Percentiles rank a stretch among this genome's conserved stretches.
Conservation (phyloP, 2,329 filamentous ascomycete genomes). For the Sphaerulina musiva region DNA sequence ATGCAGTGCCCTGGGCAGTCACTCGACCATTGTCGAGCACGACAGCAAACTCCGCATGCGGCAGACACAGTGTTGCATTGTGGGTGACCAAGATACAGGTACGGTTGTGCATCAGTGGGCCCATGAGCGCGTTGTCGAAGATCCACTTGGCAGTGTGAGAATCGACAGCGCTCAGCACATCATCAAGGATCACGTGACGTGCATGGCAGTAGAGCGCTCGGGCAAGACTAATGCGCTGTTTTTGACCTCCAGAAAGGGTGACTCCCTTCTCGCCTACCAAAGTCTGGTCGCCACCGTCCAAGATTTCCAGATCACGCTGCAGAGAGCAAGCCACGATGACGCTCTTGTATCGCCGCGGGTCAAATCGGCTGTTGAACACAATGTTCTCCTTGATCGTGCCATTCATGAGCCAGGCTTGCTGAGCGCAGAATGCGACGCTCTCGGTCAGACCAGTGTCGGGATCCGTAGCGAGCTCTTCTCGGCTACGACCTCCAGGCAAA, state of each 20-base stretch:
- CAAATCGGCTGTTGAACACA: conserved; percentile 72
- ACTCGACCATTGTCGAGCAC: conserved; percentile 83
- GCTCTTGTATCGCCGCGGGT: conserved; percentile 75
- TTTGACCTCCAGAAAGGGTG: conserved; percentile 91
- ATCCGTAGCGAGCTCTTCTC: conserved; percentile 76
- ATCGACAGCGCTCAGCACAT: conserved; percentile 93
- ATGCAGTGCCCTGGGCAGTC: conserved; percentile 65
- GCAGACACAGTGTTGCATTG: conserved; percentile 82
- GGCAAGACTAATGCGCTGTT: conserved; percentile 94
- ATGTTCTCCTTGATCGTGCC: conserved; percentile 96
- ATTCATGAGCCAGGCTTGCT: conserved; percentile 95
- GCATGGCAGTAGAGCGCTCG: conserved; percentile 95
- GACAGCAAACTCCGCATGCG: conserved; percentile 72
- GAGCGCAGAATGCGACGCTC: conserved; percentile 90
- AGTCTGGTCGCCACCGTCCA: conserved; percentile 87
- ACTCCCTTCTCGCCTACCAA: conserved; percentile 96
- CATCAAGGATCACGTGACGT: conserved; percentile 82
- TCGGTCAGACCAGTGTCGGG: conserved; percentile 81
- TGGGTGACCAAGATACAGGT: conserved; percentile 96
- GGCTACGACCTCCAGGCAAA: conserved; percentile 75
- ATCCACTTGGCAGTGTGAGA: conserved; percentile 98
- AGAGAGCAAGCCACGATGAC: conserved; percentile 88
- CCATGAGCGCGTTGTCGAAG: conserved; percentile 84
- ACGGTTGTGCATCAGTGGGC: conserved; percentile 77
- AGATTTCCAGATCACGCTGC: conserved; percentile 82